Evolutionary conservation across 192 early-diverging fungal species (phyloP).

Genomic region (Coemansia asiatica): DNA sequence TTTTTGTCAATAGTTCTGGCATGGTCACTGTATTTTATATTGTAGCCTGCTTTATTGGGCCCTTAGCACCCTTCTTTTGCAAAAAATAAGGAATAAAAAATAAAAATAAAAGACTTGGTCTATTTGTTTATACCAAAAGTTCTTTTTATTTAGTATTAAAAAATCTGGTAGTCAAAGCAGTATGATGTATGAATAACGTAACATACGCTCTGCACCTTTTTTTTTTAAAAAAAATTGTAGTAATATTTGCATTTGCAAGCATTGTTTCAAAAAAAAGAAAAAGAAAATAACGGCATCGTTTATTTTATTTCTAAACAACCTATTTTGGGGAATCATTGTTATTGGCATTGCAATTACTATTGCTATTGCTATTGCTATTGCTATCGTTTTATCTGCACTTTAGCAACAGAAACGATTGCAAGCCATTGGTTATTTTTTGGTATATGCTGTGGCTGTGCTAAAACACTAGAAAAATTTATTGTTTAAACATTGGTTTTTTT

Average conservation of each 20-base stretch:
- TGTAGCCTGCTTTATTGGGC: no score
- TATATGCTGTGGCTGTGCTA: not conserved
- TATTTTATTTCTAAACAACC: not conserved
- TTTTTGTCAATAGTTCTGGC: not conserved
- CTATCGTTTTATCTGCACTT: not conserved
- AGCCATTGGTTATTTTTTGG: not conserved
- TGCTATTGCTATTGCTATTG: slow-evolving; percentile 3
- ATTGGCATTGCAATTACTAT: not conserved
- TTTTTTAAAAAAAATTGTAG: not conserved
- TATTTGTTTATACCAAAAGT: no score
- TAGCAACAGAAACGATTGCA: not conserved
- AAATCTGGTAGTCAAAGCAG: not conserved
- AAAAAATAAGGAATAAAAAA: no score
- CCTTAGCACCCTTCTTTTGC: no score
- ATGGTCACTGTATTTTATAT: not conserved
- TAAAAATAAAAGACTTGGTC: not conserved
- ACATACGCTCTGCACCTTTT: not conserved
- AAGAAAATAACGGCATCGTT: not conserved
- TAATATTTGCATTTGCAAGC: not conserved
- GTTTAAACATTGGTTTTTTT: not conserved
- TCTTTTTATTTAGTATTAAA: no score
- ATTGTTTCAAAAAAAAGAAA: not conserved
- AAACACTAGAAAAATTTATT: not conserved
- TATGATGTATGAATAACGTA: not conserved
- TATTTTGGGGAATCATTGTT: not conserved